phyloP scores from a whole-genome alignment of 1,284 basidiomycete species.

The Heterobasidion annosum region DNA sequence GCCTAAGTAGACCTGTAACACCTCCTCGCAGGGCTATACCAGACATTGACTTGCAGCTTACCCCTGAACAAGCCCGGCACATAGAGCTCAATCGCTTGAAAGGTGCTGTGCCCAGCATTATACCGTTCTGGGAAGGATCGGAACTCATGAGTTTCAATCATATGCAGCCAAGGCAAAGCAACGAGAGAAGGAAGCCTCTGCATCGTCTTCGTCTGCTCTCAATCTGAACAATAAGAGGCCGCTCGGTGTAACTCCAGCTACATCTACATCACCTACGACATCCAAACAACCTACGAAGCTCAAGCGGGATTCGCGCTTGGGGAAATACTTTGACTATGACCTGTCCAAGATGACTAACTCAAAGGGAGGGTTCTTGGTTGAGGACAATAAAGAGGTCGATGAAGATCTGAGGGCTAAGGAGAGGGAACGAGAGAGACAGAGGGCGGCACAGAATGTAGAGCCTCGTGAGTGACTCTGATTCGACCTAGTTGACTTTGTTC shows the following conservation, averaged over 20 bases:
- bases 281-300: slow-evolving; percentile 42
- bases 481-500: slow-evolving; percentile 6
- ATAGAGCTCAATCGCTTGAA: slow-evolving; percentile 33
- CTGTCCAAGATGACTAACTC: slow-evolving; percentile 95
- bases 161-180: slow-evolving; percentile 25
- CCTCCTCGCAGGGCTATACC: slow-evolving; percentile 16
- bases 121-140: slow-evolving; percentile 14
- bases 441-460: slow-evolving; percentile 59
- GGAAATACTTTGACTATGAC: slow-evolving; percentile 93
- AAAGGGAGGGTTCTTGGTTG: slow-evolving; percentile 86
- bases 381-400: slow-evolving; percentile 71
- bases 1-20: slow-evolving; percentile 15
- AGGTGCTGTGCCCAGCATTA: slow-evolving; percentile 16
- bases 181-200: slow-evolving; percentile 35
- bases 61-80: slow-evolving; percentile 29
- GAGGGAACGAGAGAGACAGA: slow-evolving; percentile 65
- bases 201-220: slow-evolving; percentile 32
- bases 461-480: slow-evolving; percentile 40
- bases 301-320: slow-evolving; percentile 62
- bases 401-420: slow-evolving; percentile 63
- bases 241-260: slow-evolving; percentile 29
- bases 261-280: slow-evolving; percentile 52
- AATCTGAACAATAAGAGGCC: slow-evolving; percentile 26
- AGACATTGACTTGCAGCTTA: slow-evolving; percentile 17
- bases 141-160: slow-evolving; percentile 51